Evolutionary conservation across 192 early-diverging fungal genomes (phyloP), one percentile per base, ranked within the genome.

Genomic region (Coemansia sp.): DNA sequence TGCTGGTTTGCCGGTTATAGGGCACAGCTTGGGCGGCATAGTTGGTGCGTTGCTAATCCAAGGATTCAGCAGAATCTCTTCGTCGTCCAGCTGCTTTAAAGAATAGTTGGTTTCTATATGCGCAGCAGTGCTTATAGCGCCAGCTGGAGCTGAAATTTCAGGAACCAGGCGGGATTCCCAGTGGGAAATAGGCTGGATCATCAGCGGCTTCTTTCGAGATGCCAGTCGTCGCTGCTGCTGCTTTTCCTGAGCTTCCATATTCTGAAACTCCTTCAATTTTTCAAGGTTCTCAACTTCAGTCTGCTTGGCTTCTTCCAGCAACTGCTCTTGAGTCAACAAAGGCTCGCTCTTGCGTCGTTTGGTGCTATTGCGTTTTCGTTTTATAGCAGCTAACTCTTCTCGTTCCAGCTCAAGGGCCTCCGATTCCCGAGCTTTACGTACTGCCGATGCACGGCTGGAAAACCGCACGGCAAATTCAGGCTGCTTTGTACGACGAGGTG

Each of bases 241-340:
- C 59, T 65, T 66, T 4, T 77, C 73, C 42, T 77, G 67, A 23
- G 67, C 67, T n/a, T 65, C 73, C 37, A 46, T 31, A 21, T 58
- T 52, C 51, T 77, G 73, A 47, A 69, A 70, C 43, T 54, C 57
- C 16, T 52, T 51, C 18, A 77, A 59, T 39, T 66, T 64, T 8
- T 61, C 63, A 2, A 59, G 35, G 18, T 77, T 77, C 52, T 60
- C 56, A 7, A 59, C 55, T 49, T 77, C 73, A 2, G 73, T 77
- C 58, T 42, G 51, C 41, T 66, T 62, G 13, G 73, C 73, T 36
- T 77, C 73, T 18, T 77, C 67, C 35, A 77, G 63, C 30, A 77
- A 53, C 59, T 70, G 67, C 52, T 69, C 67, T 33, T 77, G 73
- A 9, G 73, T 77, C 5, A 77, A 63, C 52, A 30, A 46, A 10